Percentiles rank a stretch among this genome's conserved stretches.
phyloP scores from a whole-genome alignment of 2,329 filamentous ascomycete species.

The Colletotrichum sp. region DNA sequence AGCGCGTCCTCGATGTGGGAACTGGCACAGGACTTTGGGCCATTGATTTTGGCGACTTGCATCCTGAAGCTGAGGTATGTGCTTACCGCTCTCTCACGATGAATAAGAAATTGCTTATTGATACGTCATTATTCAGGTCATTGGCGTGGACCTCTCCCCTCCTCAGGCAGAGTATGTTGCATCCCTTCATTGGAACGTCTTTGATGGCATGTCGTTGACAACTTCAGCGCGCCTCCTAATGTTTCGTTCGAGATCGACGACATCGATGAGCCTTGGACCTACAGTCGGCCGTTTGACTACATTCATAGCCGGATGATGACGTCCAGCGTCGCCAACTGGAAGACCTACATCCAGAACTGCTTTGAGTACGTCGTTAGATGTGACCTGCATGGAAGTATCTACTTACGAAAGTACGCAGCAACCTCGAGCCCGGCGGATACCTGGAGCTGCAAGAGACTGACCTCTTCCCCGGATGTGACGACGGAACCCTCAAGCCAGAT shows the following conservation, averaged over 20 bases:
- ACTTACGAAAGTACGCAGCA: slow-evolving; percentile 8
- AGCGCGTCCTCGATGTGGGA: slow-evolving; percentile 46
- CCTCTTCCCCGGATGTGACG: slow-evolving; percentile 42
- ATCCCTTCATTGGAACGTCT: neutral
- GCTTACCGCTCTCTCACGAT: neutral
- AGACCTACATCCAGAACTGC: slow-evolving; percentile 38
- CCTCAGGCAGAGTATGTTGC: slow-evolving; percentile 40
- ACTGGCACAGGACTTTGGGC: slow-evolving; percentile 53
- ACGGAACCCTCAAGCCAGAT: slow-evolving; percentile 36
- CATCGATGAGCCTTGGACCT: slow-evolving; percentile 44
- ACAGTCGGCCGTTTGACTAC: slow-evolving; percentile 41
- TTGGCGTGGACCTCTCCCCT: slow-evolving; percentile 45
- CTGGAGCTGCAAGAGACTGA: slow-evolving; percentile 47
- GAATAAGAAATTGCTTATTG: neutral
- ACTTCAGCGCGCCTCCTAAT: slow-evolving; percentile 49
- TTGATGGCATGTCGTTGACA: neutral
- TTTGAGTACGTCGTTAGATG: slow-evolving; percentile 28
- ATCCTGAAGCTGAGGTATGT: slow-evolving; percentile 26
- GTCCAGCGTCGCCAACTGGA: slow-evolving; percentile 37
- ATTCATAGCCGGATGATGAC: slow-evolving; percentile 43
- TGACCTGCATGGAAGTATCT: neutral
- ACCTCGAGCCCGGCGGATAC: slow-evolving; percentile 47
- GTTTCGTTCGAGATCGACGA: slow-evolving; percentile 52
- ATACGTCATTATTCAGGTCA: slow-evolving; percentile 25
- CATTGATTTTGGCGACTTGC: slow-evolving; percentile 43